phyloP scores from a whole-genome alignment of 1,284 basidiomycete species.

The Coriolopsis trogii region DNA sequence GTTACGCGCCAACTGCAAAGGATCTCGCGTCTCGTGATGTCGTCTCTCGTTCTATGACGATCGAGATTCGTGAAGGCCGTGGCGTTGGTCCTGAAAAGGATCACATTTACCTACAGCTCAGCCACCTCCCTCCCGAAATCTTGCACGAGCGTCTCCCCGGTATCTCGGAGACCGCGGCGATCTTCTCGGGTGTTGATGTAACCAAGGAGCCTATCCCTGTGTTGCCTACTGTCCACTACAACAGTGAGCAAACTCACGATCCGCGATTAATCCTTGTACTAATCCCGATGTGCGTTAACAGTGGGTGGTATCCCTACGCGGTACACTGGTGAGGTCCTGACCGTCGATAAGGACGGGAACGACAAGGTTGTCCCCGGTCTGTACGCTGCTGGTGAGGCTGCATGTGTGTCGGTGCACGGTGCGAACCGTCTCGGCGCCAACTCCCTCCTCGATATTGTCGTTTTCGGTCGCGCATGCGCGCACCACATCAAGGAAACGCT shows the following conservation, averaged over 20 bases:
- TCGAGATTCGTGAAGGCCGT: constrained; percentile 98
- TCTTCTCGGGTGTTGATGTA: constrained; percentile 99
- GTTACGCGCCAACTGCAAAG: constrained; percentile 99
- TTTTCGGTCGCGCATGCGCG: constrained; percentile 98
- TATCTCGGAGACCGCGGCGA: constrained; percentile 99
- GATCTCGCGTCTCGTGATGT: constrained; percentile 99
- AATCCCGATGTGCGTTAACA: constrained; percentile 40
- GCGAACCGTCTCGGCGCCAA: constrained; percentile 99
- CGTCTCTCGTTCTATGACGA: constrained; percentile 98
- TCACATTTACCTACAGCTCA: constrained; percentile 96
- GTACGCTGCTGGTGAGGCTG: constrained; percentile 98
- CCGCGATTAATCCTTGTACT: constrained; percentile 11
- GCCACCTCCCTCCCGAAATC: constrained; percentile 94
- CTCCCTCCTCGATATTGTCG: constrained; percentile 98
- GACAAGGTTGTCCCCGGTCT: constrained; percentile 96
- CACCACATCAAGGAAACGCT: constrained; percentile 96
- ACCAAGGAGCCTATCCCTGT: constrained; percentile 99
- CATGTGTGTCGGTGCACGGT: constrained; percentile 98
- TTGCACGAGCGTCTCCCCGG: constrained; percentile 98
- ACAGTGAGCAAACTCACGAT: constrained; percentile 62
- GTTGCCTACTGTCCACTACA: constrained; percentile 94
- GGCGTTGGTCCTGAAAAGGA: constrained; percentile 99
- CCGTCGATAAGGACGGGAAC: constrained; percentile 83
- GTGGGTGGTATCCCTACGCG: constrained; percentile 99
- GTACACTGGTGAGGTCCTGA: constrained; percentile 98